Base-by-base conservation (phyloP, 805 yeast genomes). In the Dipodascopsis uninucleata region DNA sequence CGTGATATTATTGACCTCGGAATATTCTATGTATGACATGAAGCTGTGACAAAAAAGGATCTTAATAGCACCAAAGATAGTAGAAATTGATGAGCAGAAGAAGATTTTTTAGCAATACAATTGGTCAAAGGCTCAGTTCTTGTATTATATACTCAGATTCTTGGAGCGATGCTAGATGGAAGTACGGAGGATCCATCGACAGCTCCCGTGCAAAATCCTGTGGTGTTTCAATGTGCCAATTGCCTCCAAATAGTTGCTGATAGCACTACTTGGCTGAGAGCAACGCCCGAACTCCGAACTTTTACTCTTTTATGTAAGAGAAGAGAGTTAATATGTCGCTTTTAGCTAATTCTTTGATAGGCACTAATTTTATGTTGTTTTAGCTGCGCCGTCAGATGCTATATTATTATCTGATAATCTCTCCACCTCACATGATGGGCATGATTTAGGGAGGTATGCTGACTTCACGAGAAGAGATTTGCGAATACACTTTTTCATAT, bases 221-320 rank as follows among this genome's bases (percentile, higher is more conserved):
- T 57, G 8, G 61, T 59, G 14, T 59, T 59, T 41, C 63, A 59
- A 31, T 59, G 62, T 43, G 39, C 45, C 5, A 24, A 40, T 2
- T 59, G 62, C 34, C 36, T 39, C n/a, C 48, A 41, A 31, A 59
- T 58, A 10, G 46, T 59, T 10, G 62, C 61, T 22, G 62, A 59
- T 31, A 54, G 60, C 28, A 28, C 46, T 16, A 20, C 57, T 9
- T 59, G 62, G 63, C 48, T 54, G 7, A 45, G 53, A 18, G 58
- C 63, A 9, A 36, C 48, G 7, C 43, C 47, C 6, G 45, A 43
- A 20, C 39, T 59, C 9, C 37, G 44, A 10, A 42, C 59, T 6
- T 58, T 59, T 36, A 46, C 59, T 5, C 47, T 59, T 32, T 6
- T n/a, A 14, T 32, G 35, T 14, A 24, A 32, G 12, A 14, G 10